phyloP scores from a whole-genome alignment of 805 yeast genomes.

The Priceomyces castillae region DNA sequence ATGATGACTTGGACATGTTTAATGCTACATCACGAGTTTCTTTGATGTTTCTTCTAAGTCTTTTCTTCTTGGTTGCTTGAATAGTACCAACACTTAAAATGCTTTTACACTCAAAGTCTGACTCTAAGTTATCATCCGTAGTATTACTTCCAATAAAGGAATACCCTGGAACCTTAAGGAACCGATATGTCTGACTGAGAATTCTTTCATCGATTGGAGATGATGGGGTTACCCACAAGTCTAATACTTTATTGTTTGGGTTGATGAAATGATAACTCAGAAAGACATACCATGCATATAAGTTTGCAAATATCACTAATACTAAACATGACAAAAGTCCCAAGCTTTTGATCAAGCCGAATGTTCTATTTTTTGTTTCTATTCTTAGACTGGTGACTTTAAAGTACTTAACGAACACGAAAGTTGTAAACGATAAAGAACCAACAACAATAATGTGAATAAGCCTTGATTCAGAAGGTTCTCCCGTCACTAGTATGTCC shows the following conservation, averaged over 20 bases:
- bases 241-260: background rate
- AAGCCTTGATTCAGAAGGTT: background rate
- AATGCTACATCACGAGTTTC: constrained; percentile 10
- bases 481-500: background rate
- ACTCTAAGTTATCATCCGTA: background rate
- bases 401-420: background rate
- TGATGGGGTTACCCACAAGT: background rate
- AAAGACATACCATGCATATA: background rate
- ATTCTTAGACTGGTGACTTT: background rate
- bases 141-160: constrained; percentile 2
- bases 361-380: background rate
- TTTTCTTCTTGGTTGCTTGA: background rate
- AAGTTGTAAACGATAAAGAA: background rate
- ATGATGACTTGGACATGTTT: constrained; percentile 5
- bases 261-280: background rate
- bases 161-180: constrained; percentile 4
- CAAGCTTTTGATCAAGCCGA: background rate
- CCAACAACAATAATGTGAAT: background rate
- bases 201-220: constrained; percentile 2
- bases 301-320: background rate
- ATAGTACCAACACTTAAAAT: background rate
- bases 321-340: background rate
- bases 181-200: background rate
- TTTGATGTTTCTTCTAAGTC: constrained; percentile 7
- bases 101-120: constrained; percentile 2